These are phyloP conservation scores for Wickerhamiella dianesei DNA, from an alignment of 805 yeast genomes.

Conservation along the genomic window DNA sequence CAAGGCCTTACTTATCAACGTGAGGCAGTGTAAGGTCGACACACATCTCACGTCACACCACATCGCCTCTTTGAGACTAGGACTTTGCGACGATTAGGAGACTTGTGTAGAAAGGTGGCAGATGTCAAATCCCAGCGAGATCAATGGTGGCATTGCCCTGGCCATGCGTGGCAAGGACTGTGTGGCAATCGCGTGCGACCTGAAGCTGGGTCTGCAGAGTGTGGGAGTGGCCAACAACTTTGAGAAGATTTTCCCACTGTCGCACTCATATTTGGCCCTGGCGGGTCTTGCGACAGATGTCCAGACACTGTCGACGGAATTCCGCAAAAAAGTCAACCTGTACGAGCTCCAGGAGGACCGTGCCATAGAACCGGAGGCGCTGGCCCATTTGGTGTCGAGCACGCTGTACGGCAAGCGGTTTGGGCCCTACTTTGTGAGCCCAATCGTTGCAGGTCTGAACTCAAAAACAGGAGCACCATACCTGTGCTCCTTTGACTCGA, in stretches of 20 bases:
- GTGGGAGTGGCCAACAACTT: conserved; percentile 84
- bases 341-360: conserved; percentile 88
- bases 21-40: too few species aligned
- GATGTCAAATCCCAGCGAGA: conserved; percentile 29
- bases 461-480: conserved; percentile 74
- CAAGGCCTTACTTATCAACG: too few species aligned
- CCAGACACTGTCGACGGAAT: conserved; percentile 60
- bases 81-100: background rate
- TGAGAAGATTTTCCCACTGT: conserved; percentile 73
- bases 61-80: background rate
- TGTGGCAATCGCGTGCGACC: conserved; percentile 92
- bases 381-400: conserved; percentile 84
- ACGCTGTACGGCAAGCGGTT: conserved; percentile 76
- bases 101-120: too few species aligned
- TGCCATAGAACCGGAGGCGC: conserved; percentile 79
- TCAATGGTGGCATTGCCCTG: conserved; percentile 77
- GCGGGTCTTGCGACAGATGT: conserved; percentile 96
- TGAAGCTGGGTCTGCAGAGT: conserved; percentile 87
- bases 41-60: too few species aligned
- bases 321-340: conserved; percentile 73
- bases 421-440: conserved; percentile 95
- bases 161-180: conserved; percentile 99
- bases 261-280: conserved; percentile 61
- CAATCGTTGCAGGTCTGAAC: conserved; percentile 89
- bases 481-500: conserved; percentile 88